phyloP scores from a whole-genome alignment of 73 alveolate species.

The Blepharisma stoltei region DNA sequence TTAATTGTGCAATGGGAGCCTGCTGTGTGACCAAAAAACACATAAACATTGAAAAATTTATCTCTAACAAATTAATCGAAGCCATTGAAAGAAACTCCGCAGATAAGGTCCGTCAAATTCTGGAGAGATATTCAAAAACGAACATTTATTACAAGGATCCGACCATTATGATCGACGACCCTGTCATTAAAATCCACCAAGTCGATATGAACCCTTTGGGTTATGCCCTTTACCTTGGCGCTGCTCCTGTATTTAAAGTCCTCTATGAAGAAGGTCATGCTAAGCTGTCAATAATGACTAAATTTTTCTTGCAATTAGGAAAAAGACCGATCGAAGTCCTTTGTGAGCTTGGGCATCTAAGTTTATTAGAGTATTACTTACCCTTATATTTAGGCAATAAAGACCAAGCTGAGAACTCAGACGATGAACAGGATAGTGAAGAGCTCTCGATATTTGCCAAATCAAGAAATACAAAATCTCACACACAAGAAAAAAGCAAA shows the following conservation, averaged over 20 bases:
- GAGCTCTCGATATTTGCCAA: constrained; percentile 12
- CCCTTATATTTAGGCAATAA: background rate
- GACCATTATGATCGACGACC: background rate
- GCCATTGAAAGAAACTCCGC: background rate
- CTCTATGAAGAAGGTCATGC: background rate
- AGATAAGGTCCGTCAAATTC: background rate
- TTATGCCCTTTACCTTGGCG: background rate
- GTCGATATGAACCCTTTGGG: constrained; percentile 23
- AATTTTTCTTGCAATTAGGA: background rate
- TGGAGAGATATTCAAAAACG: background rate
- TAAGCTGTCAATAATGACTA: constrained; percentile 5
- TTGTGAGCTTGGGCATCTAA: constrained; percentile 9
- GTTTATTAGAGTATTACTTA: constrained; percentile 1
- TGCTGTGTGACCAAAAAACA: background rate
- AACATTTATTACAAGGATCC: background rate
- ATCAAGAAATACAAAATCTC: constrained; percentile 22
- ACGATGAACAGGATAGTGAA: background rate
- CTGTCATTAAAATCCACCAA: background rate
- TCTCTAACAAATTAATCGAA: background rate
- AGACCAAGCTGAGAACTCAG: constrained; percentile 2
- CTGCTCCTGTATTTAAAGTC: background rate
- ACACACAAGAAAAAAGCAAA: constrained; percentile 12
- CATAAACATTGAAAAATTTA: background rate
- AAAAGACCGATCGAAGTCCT: constrained; percentile 25
- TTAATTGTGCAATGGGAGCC: background rate